Evolutionary conservation across 2,329 filamentous ascomycete species (phyloP), one percentile per base, ranked within the genome.

Genomic region (Fusarium xylarioides): DNA sequence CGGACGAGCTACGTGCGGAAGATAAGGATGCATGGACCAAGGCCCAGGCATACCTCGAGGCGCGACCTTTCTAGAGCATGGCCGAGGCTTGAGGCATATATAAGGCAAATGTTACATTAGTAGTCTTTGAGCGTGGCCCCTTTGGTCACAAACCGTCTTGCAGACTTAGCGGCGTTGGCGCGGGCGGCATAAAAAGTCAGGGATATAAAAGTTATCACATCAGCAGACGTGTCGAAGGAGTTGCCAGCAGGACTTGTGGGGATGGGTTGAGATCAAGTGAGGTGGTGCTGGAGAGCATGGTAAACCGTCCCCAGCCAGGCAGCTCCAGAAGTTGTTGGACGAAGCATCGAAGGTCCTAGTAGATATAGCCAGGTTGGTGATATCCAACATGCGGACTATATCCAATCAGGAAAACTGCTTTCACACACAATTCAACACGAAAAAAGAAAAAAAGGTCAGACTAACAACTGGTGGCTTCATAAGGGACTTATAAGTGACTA

Each of bases 21-120:
- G 86, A 88, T 72, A 87, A 85, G 79, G 79, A 81, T 16, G 82
- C 83, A 21, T 92, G 90, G 90, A 82, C 86, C 71, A 86, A 84
- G 75, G 89, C 90, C 4, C 84, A 85, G 64, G 81, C 83, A 32
- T 91, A 89, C 77, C 82, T 91, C 23, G 80, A 85, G 59, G 79
- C 80, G 28, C 79, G 85, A 52, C 82, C 83, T 40, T 84, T 84
- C 74, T 85, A 79, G 64, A 44, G 55, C 32, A 54, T 42, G 59
- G 74, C 54, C 63, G 42, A 46, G 46, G 54, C 47, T 66, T 59
- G 53, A 55, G 63, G 59, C 62, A 73, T 40, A 64, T 68, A 52
- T 64, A 75, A 70, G 63, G 69, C 59, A 74, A 61, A 61, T 71
- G 61, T 67, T 67, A 75, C 55, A 70, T 63, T 63, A 65, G 66